Percentiles rank a stretch among this genome's conserved stretches.
Evolutionary conservation across 2,329 filamentous ascomycete genomes (phyloP).

Genomic region (Rhytidhysteron rufulum): DNA sequence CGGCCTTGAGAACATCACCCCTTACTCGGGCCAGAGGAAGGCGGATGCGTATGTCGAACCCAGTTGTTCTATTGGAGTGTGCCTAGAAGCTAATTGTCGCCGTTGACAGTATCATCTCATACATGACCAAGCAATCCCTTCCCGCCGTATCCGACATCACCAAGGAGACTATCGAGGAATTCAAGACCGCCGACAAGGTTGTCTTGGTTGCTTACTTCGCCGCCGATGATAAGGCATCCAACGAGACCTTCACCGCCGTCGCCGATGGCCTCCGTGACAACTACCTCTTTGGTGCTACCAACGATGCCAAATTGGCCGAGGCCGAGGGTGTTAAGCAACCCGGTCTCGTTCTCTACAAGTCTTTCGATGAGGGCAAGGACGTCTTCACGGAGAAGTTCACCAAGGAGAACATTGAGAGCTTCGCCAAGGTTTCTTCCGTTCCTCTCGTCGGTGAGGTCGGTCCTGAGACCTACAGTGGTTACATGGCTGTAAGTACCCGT

Average conservation of each 20-base stretch:
- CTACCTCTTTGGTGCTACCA: conserved; percentile 88
- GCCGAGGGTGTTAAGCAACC: conserved; percentile 86
- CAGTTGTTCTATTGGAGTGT: background rate
- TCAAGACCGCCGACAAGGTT: conserved; percentile 98
- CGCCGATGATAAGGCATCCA: conserved; percentile 75
- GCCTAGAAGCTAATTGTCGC: background rate
- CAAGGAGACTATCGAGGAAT: conserved; percentile 82
- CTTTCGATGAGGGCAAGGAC: conserved; percentile 94
- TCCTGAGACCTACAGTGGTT: conserved; percentile 91
- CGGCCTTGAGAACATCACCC: conserved; percentile 72
- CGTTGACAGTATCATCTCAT: conserved; percentile 64
- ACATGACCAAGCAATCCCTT: conserved; percentile 98
- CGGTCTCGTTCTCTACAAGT: conserved; percentile 91
- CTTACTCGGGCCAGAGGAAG: conserved; percentile 89
- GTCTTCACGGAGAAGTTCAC: conserved; percentile 79
- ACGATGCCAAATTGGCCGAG: conserved; percentile 79
- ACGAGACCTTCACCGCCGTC: conserved; percentile 75
- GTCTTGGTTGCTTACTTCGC: conserved; percentile 88
- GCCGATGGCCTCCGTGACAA: conserved; percentile 77
- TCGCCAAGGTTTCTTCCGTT: conserved; percentile 79
- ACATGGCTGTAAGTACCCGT: conserved; percentile 69
- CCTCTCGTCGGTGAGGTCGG: conserved; percentile 94
- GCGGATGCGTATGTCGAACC: conserved; percentile 57
- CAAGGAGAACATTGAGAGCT: conserved; percentile 72
- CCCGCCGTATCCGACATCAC: conserved; percentile 83